Base-by-base conservation (phyloP, 345 rosid species). In the Durio zibethinus region DNA sequence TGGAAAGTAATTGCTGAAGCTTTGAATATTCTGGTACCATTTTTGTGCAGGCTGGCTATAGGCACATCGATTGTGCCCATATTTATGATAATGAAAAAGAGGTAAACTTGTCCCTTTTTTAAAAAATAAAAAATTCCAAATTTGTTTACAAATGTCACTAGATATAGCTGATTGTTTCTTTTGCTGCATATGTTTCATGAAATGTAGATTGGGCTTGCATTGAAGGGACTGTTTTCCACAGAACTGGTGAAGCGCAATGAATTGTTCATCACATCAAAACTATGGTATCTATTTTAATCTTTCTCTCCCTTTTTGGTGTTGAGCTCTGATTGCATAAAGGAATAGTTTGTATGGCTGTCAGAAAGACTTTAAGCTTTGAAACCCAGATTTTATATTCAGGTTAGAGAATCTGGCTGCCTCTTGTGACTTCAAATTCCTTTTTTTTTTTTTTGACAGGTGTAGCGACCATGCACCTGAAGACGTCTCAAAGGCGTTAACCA, bases 401-500 rank as follows among this genome's bases (percentile, higher is more conserved):
- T 52, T 67, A 3, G 29, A 75, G 61, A 45, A 57, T 35, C 42
- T 16, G 7, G 42, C 29, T 20, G 57, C 43, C 40, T 20, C 2
- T n/a, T n/a, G 8, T 33, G 72, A 50, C n/a, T 54, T 63, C 35
- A 68, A 74, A 15, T 35, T 61, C 59, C 2, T 66, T 21, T 42
- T 12, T 18, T 31, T 1, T 45, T 14, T 14, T 16, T n/a, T 52
- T 16, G 56, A n/a, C 82, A 88, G 91, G 91, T 80, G 87, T 72
- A 78, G 90, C 52, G 88, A 88, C 73, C 90, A 84, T 29, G 77
- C 83, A 52, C 85, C 89, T 35, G 89, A 85, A 81, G 93, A 89
- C 27, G 91, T 89, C 54, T 79, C 88, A 1, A 81, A 83, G 79
- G 86, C 89, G 40, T 66, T 85, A 47, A 80, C 61, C 42, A 85